Evolutionary conservation across 495 filamentous ascomycete genomes (phyloP).

Genomic region (Glarea lozoyensis): DNA sequence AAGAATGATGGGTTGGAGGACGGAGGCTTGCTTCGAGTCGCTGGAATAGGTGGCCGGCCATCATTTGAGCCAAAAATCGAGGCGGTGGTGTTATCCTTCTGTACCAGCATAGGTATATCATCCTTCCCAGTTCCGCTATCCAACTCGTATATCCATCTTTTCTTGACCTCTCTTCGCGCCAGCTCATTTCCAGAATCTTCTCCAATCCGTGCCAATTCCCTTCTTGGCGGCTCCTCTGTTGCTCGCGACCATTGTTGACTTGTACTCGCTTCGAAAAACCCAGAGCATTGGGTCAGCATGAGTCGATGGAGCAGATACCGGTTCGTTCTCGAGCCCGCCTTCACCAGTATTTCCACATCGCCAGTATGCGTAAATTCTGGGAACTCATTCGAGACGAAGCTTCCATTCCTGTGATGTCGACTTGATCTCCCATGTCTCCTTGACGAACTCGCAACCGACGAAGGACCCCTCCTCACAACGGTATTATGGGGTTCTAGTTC

Average conservation of each 20-base stretch:
- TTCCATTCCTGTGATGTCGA: constrained; percentile 72
- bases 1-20: constrained; percentile 63
- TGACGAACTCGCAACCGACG: constrained; percentile 49
- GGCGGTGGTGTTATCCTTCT: constrained; percentile 46
- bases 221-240: constrained; percentile 22
- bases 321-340: constrained; percentile 59
- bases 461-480: constrained; percentile 41
- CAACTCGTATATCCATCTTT: constrained; percentile 78
- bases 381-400: constrained; percentile 73
- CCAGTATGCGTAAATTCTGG: constrained; percentile 83
- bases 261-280: constrained; percentile 86
- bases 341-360: constrained; percentile 81
- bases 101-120: constrained; percentile 81
- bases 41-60: constrained; percentile 30
- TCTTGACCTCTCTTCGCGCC: constrained; percentile 32
- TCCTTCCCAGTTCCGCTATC: constrained; percentile 65
- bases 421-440: constrained; percentile 58
- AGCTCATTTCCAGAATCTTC: constrained; percentile 37
- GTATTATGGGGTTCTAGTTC: constrained; percentile 40
- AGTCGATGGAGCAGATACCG: constrained; percentile 79
- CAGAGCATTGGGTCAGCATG: constrained; percentile 79
- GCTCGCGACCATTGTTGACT: constrained; percentile 74
- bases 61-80: constrained; percentile 24
- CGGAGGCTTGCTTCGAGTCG: constrained; percentile 49
- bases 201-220: constrained; percentile 45